Conservation (phyloP, 148 eudicot genomes). For the Rhododendron williamsianum region DNA sequence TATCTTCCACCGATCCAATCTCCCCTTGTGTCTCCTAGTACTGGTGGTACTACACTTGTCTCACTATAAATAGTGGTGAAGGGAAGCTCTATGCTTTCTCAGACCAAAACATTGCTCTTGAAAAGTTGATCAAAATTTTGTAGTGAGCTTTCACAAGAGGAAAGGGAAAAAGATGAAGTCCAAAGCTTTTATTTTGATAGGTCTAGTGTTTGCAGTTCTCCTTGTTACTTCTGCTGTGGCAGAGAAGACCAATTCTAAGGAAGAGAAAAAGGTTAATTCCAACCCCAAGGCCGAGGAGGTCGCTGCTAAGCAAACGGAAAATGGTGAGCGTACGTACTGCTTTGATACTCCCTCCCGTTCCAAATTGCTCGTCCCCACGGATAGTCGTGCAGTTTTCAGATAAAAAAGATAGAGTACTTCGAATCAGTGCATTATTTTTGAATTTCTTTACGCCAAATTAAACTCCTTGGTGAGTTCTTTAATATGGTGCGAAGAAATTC, state of each 20-base stretch:
- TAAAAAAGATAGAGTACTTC: too few relatives aligned
- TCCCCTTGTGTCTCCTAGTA: background rate
- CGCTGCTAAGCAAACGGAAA: background rate
- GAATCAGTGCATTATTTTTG: too few relatives aligned
- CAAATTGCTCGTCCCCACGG: too few relatives aligned
- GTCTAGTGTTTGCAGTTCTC: conserved; percentile 2
- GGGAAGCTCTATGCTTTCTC: background rate
- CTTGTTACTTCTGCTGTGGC: background rate
- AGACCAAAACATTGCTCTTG: background rate
- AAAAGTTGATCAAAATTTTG: background rate
- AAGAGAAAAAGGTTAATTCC: background rate
- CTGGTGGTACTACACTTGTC: background rate
- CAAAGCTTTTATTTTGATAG: background rate
- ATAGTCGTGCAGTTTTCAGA: too few relatives aligned
- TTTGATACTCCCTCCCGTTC: too few relatives aligned
- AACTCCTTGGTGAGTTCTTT: too few relatives aligned
- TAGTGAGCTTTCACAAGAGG: background rate
- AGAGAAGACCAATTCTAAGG: background rate
- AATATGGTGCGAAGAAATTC: too few relatives aligned
- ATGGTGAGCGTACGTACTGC: background rate
- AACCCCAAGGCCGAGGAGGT: background rate
- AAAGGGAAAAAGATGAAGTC: background rate
- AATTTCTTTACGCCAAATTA: too few relatives aligned
- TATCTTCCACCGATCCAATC: background rate
- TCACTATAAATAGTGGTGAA: background rate